A percentile compares a stretch with the other conserved stretches of the same genome.
Conservation (phyloP, 768 basidiomycete species). For the Pisolithus sp. region DNA sequence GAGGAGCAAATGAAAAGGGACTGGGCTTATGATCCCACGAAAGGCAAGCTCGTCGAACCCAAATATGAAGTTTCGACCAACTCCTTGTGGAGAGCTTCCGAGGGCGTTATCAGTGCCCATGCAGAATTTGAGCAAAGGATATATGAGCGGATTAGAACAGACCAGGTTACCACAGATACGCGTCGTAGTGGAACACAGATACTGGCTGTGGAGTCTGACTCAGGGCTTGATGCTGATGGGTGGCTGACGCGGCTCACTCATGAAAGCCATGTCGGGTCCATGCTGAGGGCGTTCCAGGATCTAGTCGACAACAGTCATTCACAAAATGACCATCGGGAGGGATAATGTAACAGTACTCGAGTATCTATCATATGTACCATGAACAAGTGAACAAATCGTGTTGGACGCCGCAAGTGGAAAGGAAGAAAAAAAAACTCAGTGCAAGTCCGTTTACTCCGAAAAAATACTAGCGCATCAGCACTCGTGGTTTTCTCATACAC, state of each 20-base stretch:
- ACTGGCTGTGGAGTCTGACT: too few relatives aligned
- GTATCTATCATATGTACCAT: too few relatives aligned
- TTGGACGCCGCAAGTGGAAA: too few relatives aligned
- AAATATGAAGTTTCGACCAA: slow-evolving; percentile 1
- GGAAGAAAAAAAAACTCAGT: too few relatives aligned
- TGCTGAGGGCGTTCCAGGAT: slow-evolving; percentile 16
- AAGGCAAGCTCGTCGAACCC: slow-evolving; percentile 8
- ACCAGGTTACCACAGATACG: slow-evolving; percentile 7
- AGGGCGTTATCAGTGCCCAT: slow-evolving; percentile 10
- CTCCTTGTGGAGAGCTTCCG: slow-evolving; percentile 12
- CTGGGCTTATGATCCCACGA: slow-evolving; percentile 40
- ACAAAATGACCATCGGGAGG: too few relatives aligned
- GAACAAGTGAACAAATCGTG: too few relatives aligned
- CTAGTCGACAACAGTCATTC: not conserved
- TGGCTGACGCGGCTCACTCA: slow-evolving; percentile 20
- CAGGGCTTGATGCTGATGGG: slow-evolving; percentile 2
- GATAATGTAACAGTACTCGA: too few relatives aligned
- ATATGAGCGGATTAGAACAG: slow-evolving; percentile 17
- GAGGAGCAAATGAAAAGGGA: slow-evolving; percentile 43
- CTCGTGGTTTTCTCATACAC: too few relatives aligned
- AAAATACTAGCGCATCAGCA: too few relatives aligned
- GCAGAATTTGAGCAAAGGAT: slow-evolving; percentile 15
- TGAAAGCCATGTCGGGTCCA: slow-evolving; percentile 18
- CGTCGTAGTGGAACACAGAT: slow-evolving; percentile 2
- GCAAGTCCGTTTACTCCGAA: too few relatives aligned